Percentiles rank a stretch among this genome's conserved stretches.
Conservation (phyloP, 148 eudicot genomes). For the Limonium bicolor region DNA sequence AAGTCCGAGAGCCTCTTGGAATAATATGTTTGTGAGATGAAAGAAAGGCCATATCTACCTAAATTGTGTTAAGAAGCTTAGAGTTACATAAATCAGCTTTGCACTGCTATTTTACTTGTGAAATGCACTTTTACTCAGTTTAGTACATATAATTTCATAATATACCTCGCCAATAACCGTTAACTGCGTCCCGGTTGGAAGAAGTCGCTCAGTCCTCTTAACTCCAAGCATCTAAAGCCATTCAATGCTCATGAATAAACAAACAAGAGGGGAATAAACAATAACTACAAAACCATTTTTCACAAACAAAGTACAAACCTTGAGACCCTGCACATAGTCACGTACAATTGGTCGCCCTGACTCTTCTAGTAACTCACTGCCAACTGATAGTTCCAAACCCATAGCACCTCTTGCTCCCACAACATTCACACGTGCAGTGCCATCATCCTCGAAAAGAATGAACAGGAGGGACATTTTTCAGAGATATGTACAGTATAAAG, state of each 20-base stretch:
- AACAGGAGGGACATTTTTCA: background rate
- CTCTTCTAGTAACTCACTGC: slow-evolving; percentile 95
- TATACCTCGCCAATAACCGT: slow-evolving; percentile 60
- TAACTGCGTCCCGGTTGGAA: slow-evolving; percentile 82
- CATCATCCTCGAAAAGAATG: slow-evolving; percentile 68
- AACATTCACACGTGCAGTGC: slow-evolving; percentile 64
- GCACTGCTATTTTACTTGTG: no score
- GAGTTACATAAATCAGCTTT: no score
- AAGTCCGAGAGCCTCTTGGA: no score
- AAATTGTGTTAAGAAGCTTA: no score
- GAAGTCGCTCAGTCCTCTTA: slow-evolving; percentile 88
- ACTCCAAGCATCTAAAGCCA: slow-evolving; percentile 83
- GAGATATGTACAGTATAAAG: background rate
- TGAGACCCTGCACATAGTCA: slow-evolving; percentile 88
- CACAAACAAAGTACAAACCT: slow-evolving; percentile 26
- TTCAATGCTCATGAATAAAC: no score
- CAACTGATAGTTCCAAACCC: slow-evolving; percentile 74
- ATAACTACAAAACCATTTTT: background rate
- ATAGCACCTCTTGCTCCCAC: slow-evolving; percentile 86
- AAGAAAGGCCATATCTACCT: no score
- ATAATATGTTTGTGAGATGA: no score
- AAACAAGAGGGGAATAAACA: background rate
- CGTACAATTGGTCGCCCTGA: slow-evolving; percentile 81
- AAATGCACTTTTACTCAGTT: no score
- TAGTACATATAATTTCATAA: no score